Evolutionary conservation across 495 filamentous ascomycete species (phyloP).

Genomic region (Penicillium herquei): DNA sequence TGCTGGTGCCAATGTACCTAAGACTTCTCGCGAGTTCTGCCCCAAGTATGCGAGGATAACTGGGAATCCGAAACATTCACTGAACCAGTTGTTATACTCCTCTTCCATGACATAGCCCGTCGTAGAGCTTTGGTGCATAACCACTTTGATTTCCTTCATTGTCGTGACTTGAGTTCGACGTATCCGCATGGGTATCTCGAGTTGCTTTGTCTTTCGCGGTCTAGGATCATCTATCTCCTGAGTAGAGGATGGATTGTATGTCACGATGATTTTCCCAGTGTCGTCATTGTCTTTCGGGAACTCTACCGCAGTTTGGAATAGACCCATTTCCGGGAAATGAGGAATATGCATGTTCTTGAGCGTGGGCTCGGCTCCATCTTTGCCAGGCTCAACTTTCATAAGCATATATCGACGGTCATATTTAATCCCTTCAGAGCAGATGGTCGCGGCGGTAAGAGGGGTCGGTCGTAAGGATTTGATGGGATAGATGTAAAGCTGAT

Average conservation of each 20-base stretch:
- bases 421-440: slow-evolving; percentile 59
- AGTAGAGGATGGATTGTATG: slow-evolving; percentile 43
- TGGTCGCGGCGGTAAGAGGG: slow-evolving; percentile 47
- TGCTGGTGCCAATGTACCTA: slow-evolving; percentile 54
- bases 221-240: slow-evolving; percentile 6
- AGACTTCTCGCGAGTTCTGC: slow-evolving; percentile 56
- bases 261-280: slow-evolving; percentile 52
- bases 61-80: slow-evolving; percentile 62
- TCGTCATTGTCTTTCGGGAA: slow-evolving; percentile 24
- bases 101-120: slow-evolving; percentile 66
- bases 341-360: slow-evolving; percentile 69
- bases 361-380: slow-evolving; percentile 23
- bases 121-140: slow-evolving; percentile 63
- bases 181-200: slow-evolving; percentile 56
- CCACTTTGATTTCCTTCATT: slow-evolving; percentile 48
- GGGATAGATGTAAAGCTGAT: slow-evolving; percentile 80
- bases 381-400: slow-evolving; percentile 47
- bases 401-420: slow-evolving; percentile 83
- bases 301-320: slow-evolving; percentile 63
- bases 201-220: slow-evolving; percentile 15
- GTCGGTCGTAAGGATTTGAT: slow-evolving; percentile 80
- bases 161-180: slow-evolving; percentile 33
- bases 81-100: slow-evolving; percentile 72
- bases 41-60: slow-evolving; percentile 71
- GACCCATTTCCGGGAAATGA: slow-evolving; percentile 59